phyloP scores from a whole-genome alignment of 2,329 filamentous ascomycete species.

The Penicillium freii region DNA sequence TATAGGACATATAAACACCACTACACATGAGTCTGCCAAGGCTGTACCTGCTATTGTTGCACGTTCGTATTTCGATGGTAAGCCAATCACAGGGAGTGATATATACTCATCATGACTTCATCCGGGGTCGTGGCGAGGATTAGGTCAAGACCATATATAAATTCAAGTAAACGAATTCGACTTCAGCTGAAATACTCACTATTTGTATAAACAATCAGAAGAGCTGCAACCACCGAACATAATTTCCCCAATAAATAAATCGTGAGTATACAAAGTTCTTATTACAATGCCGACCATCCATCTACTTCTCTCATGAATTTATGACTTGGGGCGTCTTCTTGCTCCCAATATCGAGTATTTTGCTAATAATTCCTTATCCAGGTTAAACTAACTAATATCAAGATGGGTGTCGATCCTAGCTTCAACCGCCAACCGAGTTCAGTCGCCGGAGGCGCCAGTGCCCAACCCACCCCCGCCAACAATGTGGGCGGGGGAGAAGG shows the following conservation, averaged over 20 bases:
- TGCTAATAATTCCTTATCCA: too few species aligned
- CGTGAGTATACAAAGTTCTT: background rate
- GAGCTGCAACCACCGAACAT: too few species aligned
- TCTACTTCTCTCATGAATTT: too few species aligned
- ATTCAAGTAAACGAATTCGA: background rate
- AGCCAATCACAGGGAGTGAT: background rate
- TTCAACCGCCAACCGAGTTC: conserved; percentile 15
- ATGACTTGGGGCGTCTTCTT: background rate
- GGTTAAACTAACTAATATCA: background rate
- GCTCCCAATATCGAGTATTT: too few species aligned
- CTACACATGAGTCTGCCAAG: too few species aligned
- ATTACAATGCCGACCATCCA: background rate
- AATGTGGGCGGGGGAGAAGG: conserved; percentile 23
- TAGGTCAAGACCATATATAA: conserved; percentile 11
- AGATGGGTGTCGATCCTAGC: background rate
- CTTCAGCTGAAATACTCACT: background rate
- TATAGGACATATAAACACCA: too few species aligned
- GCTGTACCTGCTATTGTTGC: too few species aligned
- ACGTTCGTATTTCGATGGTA: too few species aligned
- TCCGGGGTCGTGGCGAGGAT: conserved; percentile 6
- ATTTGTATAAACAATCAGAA: background rate
- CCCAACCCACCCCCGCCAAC: conserved; percentile 32
- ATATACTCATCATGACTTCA: conserved; percentile 22
- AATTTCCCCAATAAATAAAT: background rate
- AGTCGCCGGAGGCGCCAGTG: conserved; percentile 27